Percentiles rank a stretch among this genome's conserved stretches.
phyloP scores from a whole-genome alignment of 2,329 filamentous ascomycete genomes.

The Ceratocystis lukuohia region DNA sequence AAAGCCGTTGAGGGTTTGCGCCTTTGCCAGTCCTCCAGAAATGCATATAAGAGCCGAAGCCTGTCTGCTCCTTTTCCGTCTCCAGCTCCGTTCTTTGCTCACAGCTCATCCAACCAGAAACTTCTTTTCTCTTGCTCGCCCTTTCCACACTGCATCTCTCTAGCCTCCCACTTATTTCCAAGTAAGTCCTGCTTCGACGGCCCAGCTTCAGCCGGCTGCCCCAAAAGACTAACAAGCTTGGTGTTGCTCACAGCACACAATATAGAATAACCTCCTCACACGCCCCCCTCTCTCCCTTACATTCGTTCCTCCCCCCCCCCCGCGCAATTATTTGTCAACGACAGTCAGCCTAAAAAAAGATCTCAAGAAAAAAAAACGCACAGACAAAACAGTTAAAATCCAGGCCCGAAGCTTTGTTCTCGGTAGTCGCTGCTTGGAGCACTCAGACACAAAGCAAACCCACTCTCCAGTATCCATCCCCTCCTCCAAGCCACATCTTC shows the following conservation, averaged over 20 bases:
- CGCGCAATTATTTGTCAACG: conserved; percentile 1
- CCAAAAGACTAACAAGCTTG: background rate
- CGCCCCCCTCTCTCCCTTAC: background rate
- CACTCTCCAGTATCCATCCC: background rate
- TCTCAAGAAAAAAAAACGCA: conserved; percentile 6
- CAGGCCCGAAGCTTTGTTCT: conserved; percentile 5
- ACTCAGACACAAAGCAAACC: background rate
- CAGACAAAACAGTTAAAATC: conserved; percentile 7
- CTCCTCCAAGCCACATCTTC: background rate
- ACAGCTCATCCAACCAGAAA: background rate
- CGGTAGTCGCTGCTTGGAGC: background rate
- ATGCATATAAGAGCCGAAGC: background rate
- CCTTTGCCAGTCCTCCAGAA: background rate
- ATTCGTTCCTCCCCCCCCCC: background rate
- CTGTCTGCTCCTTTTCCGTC: background rate
- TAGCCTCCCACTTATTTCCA: background rate
- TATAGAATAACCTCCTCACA: too few species aligned
- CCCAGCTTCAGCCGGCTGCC: background rate
- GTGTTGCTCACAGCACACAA: background rate
- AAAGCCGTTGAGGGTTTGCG: background rate
- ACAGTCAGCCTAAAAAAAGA: conserved; percentile 4
- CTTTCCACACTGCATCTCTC: background rate
- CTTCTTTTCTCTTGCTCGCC: background rate
- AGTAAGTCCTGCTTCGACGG: background rate
- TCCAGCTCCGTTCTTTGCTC: background rate